A percentile compares a stretch with the other conserved stretches of the same genome.
phyloP scores from a whole-genome alignment of 306 rosid species.

The Mimosa pudica region DNA sequence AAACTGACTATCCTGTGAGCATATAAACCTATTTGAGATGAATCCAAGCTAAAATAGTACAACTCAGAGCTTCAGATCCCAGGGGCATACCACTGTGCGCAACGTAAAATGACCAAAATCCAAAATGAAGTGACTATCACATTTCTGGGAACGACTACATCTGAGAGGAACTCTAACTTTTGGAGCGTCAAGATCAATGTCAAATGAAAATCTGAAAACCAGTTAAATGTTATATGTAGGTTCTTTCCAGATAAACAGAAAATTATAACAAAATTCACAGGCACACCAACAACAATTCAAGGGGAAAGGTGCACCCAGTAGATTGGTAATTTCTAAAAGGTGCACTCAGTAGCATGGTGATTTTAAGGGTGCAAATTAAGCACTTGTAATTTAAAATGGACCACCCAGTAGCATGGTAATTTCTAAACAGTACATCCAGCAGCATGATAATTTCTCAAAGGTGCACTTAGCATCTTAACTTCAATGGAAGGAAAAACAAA shows the following conservation, averaged over 20 bases:
- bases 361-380: too few relatives aligned
- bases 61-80: slow-evolving; percentile 27
- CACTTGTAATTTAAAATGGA: too few relatives aligned
- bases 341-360: too few relatives aligned
- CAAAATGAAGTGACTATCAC: slow-evolving; percentile 84
- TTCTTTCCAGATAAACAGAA: slow-evolving; percentile 4
- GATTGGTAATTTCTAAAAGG: too few relatives aligned
- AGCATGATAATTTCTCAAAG: too few relatives aligned
- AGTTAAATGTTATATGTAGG: slow-evolving; percentile 30
- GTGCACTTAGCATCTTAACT: too few relatives aligned
- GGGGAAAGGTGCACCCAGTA: too few relatives aligned
- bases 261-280: slow-evolving; percentile 1
- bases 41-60: slow-evolving; percentile 27
- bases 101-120: slow-evolving; percentile 97
- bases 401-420: too few relatives aligned
- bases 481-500: too few relatives aligned
- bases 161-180: slow-evolving; percentile 95
- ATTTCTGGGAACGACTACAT: slow-evolving; percentile 58
- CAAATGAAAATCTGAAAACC: slow-evolving; percentile 86
- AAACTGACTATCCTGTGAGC: slow-evolving; percentile 67
- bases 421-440: too few relatives aligned
- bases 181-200: slow-evolving; percentile 96
- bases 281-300: background rate
- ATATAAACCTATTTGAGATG: slow-evolving; percentile 36
- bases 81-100: slow-evolving; percentile 72